These are phyloP conservation scores for Orbilia quercus DNA, from an alignment of 2,329 filamentous ascomycete species.

Conservation along the genomic window DNA sequence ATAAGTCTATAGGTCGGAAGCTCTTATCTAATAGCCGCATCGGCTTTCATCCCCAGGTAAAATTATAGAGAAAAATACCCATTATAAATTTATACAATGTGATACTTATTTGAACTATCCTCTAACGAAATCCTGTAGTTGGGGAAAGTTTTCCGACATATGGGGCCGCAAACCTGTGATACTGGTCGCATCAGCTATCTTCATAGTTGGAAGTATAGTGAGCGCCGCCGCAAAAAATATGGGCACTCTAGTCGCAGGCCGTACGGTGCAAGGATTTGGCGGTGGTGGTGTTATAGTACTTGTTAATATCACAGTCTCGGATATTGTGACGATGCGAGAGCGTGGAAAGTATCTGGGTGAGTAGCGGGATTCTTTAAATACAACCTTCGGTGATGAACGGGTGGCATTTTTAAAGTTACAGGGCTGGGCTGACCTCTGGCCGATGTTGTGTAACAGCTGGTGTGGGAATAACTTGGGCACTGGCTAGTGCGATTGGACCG, in stretches of 20 bases:
- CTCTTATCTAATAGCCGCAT: constrained; percentile 51
- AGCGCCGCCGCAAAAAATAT: constrained; percentile 68
- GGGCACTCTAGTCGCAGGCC: constrained; percentile 68
- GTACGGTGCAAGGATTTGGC: constrained; percentile 70
- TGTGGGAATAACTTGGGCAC: constrained; percentile 74
- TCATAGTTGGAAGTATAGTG: constrained; percentile 71
- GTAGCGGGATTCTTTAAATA: not conserved
- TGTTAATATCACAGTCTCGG: constrained; percentile 71
- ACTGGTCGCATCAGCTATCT: constrained; percentile 71
- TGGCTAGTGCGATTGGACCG: constrained; percentile 74
- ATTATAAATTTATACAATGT: not conserved
- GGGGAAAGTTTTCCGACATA: constrained; percentile 67
- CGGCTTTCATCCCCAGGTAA: constrained; percentile 54
- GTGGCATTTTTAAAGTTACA: not conserved
- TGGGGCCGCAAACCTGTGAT: constrained; percentile 74
- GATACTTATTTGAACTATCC: not conserved
- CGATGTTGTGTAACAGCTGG: constrained; percentile 63
- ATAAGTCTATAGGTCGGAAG: constrained; percentile 37
- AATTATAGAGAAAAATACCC: constrained; percentile 3
- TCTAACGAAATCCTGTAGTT: constrained; percentile 8
- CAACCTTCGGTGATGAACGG: constrained; percentile 59
- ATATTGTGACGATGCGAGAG: constrained; percentile 61
- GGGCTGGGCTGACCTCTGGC: too few relatives aligned
- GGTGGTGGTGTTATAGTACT: constrained; percentile 71
- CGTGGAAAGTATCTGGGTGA: constrained; percentile 61